Percentiles rank a stretch among this genome's conserved stretches.
phyloP scores from a whole-genome alignment of 495 filamentous ascomycete genomes.

The Tuber umbilicatum region DNA sequence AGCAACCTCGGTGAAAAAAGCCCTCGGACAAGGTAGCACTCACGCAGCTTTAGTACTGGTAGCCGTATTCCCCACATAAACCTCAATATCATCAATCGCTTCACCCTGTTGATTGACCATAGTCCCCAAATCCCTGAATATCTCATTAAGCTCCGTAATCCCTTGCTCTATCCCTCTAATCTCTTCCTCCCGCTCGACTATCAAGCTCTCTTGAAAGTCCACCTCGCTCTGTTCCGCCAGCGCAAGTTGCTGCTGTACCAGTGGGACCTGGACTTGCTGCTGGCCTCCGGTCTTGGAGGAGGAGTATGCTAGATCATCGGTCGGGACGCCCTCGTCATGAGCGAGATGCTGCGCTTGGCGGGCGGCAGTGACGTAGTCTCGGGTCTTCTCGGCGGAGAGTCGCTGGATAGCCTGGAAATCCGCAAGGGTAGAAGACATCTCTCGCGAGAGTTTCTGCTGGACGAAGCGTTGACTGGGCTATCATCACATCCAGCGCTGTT shows the following conservation, averaged over 20 bases:
- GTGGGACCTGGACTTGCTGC: constrained; percentile 51
- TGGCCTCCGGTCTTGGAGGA: constrained; percentile 44
- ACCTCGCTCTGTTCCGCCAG: constrained; percentile 91
- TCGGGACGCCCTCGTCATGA: constrained; percentile 34
- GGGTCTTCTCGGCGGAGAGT: constrained; percentile 82
- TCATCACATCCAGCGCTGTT: constrained; percentile 7
- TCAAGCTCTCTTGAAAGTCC: constrained; percentile 92
- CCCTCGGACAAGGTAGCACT: constrained; percentile 9
- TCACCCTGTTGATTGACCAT: constrained; percentile 93
- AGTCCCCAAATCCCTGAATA: constrained; percentile 93
- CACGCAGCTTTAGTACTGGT: constrained; percentile 70
- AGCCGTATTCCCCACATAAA: constrained; percentile 74
- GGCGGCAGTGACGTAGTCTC: constrained; percentile 73
- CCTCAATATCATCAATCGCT: constrained; percentile 76
- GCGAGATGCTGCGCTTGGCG: constrained; percentile 44
- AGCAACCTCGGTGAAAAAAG: neutral
- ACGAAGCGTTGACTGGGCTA: constrained; percentile 89
- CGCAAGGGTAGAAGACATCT: constrained; percentile 76
- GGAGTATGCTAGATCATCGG: constrained; percentile 40
- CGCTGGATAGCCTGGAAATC: constrained; percentile 90
- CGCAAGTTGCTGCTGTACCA: constrained; percentile 64
- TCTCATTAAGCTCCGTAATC: constrained; percentile 88
- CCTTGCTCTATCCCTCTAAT: constrained; percentile 96
- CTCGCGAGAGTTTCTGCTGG: constrained; percentile 84
- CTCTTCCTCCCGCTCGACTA: constrained; percentile 90